These are phyloP conservation scores for Saturnispora halmiae DNA, from an alignment of 805 yeast genomes.

Conservation along the genomic window DNA sequence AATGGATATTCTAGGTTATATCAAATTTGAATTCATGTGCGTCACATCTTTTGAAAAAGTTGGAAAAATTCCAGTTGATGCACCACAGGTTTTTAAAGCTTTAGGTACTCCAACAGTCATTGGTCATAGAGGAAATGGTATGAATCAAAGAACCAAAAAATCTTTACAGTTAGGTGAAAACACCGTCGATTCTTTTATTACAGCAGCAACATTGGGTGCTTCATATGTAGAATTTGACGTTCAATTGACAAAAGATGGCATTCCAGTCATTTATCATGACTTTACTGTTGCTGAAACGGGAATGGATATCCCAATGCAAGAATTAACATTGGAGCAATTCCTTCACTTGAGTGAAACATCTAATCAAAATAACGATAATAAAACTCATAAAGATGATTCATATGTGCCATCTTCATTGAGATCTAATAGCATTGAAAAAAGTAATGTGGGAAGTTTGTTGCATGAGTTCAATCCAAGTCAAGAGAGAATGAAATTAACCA, in stretches of 20 bases:
- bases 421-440: conserved; percentile 4
- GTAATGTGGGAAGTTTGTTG: conserved; percentile 1
- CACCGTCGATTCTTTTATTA: conserved; percentile 88
- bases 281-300: conserved; percentile 93
- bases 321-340: conserved; percentile 82
- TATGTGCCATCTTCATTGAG: conserved; percentile 22
- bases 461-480: conserved; percentile 33
- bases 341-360: conserved; percentile 39
- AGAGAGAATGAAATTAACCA: conserved; percentile 76
- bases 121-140: conserved; percentile 94
- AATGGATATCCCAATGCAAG: conserved; percentile 93
- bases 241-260: conserved; percentile 81
- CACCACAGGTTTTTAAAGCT: conserved; percentile 87
- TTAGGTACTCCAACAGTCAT: conserved; percentile 82
- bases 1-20: conserved; percentile 65
- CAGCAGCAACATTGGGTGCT: conserved; percentile 94
- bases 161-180: conserved; percentile 92
- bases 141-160: conserved; percentile 59
- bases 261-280: conserved; percentile 93
- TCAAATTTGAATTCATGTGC: conserved; percentile 65
- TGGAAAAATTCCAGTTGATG: conserved; percentile 51
- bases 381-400: conserved; percentile 25
- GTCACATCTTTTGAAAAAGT: conserved; percentile 69
- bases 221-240: conserved; percentile 96
- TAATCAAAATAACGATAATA: conserved; percentile 10